phyloP scores from a whole-genome alignment of 164 flowering plant species.

The Vitis riparia region DNA sequence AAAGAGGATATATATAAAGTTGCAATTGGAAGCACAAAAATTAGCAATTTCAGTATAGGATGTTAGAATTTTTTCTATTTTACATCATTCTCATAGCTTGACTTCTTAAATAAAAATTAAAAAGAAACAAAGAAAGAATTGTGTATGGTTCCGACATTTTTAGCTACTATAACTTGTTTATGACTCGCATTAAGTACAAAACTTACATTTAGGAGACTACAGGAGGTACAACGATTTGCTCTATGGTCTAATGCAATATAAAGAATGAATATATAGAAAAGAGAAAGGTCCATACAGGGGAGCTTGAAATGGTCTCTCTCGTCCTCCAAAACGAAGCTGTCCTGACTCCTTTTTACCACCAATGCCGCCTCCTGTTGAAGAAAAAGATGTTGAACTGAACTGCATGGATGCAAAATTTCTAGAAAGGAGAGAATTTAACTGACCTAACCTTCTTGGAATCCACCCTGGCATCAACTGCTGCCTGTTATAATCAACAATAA shows the following conservation, averaged over 20 bases:
- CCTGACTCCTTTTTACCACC: constrained; percentile 97
- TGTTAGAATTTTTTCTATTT: background rate
- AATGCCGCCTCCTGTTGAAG: constrained; percentile 82
- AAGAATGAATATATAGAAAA: background rate
- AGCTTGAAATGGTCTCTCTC: constrained; percentile 97
- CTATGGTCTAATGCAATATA: no score
- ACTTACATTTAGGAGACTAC: no score
- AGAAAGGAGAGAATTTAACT: constrained; percentile 18
- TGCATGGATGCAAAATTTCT: background rate
- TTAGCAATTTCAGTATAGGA: background rate
- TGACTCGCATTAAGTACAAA: no score
- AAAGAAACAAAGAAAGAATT: no score
- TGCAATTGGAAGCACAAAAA: background rate
- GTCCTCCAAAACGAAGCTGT: constrained; percentile 98
- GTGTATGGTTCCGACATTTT: no score
- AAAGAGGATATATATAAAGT: background rate
- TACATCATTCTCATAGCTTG: background rate
- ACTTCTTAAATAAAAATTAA: no score
- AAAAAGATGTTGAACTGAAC: background rate
- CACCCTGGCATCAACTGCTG: constrained; percentile 96
- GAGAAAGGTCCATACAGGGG: constrained; percentile 61
- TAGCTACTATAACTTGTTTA: no score
- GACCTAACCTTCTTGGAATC: constrained; percentile 97
- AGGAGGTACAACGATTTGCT: no score
- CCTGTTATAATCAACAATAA: constrained; percentile 86